A percentile compares a stretch with the other conserved stretches of the same genome.
phyloP scores from a whole-genome alignment of 2,329 filamentous ascomycete genomes.

The Stemphylium vesicarium region DNA sequence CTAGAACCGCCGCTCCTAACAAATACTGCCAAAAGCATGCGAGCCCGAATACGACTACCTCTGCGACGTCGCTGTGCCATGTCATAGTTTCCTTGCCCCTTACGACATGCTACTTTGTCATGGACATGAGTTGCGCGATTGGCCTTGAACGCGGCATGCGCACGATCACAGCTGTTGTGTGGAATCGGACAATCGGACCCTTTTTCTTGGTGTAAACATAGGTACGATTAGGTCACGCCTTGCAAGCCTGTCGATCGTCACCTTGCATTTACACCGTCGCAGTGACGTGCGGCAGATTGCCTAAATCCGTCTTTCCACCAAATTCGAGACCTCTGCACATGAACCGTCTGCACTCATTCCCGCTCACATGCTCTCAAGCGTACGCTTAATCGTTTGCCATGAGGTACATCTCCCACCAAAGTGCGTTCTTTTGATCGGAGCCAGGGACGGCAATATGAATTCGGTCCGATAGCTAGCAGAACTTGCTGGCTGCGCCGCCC shows the following conservation, averaged over 20 bases:
- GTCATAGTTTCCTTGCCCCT: conserved; percentile 7
- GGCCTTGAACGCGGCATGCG: conserved; percentile 11
- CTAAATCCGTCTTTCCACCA: conserved; percentile 21
- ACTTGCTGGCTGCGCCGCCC: conserved; percentile 32
- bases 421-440: conserved; percentile 33
- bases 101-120: conserved; percentile 5
- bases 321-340: conserved; percentile 35
- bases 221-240: conserved; percentile 19
- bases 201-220: conserved; percentile 14
- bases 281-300: conserved; percentile 23
- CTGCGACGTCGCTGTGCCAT: conserved; percentile 17
- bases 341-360: conserved; percentile 18
- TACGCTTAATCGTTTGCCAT: conserved; percentile 28
- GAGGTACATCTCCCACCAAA: conserved; percentile 23
- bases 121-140: neutral
- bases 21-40: conserved; percentile 31
- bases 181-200: conserved; percentile 8
- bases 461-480: conserved; percentile 43
- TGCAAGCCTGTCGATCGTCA: conserved; percentile 20
- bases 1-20: conserved; percentile 38
- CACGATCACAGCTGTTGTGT: conserved; percentile 7
- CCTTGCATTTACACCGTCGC: conserved; percentile 18
- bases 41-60: conserved; percentile 25
- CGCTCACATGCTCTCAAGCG: conserved; percentile 22
- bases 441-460: conserved; percentile 34